Conservation (phyloP, 2,329 filamentous ascomycete genomes). For the Aspergillus thermomutatus region DNA sequence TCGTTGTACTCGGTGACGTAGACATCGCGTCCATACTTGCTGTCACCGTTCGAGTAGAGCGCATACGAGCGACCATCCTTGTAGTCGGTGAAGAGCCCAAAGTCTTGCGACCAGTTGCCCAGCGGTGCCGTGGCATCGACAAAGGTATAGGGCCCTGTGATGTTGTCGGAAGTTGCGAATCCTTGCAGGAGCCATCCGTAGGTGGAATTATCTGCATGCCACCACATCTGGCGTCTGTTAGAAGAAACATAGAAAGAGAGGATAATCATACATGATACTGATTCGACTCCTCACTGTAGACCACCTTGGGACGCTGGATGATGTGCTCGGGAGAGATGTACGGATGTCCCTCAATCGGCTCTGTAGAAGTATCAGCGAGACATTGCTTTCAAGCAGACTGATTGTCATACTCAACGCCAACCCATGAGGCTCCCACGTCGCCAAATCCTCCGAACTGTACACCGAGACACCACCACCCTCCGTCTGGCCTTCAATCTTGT, state of each 20-base stretch:
- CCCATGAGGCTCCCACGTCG: conserved; percentile 58
- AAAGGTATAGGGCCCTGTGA: conserved; percentile 54
- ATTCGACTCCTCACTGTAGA: conserved; percentile 52
- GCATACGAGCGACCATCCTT: conserved; percentile 56
- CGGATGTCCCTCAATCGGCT: conserved; percentile 52
- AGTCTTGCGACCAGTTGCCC: conserved; percentile 63
- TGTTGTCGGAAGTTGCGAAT: conserved; percentile 51
- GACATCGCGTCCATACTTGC: conserved; percentile 53
- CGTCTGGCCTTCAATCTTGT: conserved; percentile 56
- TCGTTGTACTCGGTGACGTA: conserved; percentile 56
- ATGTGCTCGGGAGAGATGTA: conserved; percentile 56
- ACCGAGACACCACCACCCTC: conserved; percentile 61
- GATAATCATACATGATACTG: conserved; percentile 53
- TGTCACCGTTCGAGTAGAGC: conserved; percentile 59
- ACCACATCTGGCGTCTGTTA: conserved; percentile 48
- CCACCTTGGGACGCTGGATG: conserved; percentile 62
- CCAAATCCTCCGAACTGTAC: conserved; percentile 59
- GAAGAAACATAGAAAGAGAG: background rate
- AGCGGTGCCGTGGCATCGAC: conserved; percentile 53
- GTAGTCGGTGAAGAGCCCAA: conserved; percentile 59
- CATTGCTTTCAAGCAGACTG: background rate
- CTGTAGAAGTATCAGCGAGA: conserved; percentile 20
- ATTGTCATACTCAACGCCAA: conserved; percentile 50
- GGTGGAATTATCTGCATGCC: conserved; percentile 58
- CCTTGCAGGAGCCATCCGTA: conserved; percentile 58